Evolutionary conservation across 345 rosid species (phyloP).

Genomic region (Rhodomyrtus tomentosa): DNA sequence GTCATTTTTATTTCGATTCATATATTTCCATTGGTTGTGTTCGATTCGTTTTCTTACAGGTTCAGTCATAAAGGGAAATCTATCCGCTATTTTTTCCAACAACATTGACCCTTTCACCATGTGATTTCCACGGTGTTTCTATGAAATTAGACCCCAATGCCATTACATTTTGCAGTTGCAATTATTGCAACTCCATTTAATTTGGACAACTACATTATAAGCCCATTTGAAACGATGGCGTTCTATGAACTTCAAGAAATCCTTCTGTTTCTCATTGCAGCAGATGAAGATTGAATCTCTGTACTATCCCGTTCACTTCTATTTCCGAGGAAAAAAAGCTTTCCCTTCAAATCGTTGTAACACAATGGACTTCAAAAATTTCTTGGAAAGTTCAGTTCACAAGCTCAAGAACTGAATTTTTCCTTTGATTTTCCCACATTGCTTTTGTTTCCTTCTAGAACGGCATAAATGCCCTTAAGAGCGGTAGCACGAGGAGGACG

Average conservation of each 20-base stretch:
- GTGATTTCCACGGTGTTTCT: neutral
- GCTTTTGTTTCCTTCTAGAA: neutral
- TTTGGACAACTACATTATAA: neutral
- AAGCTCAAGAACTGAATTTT: neutral
- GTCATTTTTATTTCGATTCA: no score
- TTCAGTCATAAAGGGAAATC: no score
- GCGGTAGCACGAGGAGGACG: conserved; percentile 39
- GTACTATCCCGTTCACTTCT: neutral
- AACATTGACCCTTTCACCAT: neutral
- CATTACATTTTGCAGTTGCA: neutral
- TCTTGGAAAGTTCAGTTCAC: neutral
- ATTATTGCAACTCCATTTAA: neutral
- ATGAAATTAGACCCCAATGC: neutral
- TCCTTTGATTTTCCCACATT: neutral
- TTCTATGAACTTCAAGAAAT: neutral
- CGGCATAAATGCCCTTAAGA: neutral
- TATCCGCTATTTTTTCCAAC: no score
- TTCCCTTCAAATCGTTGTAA: neutral
- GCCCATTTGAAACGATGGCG: neutral
- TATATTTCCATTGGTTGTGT: no score
- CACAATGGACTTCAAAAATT: neutral
- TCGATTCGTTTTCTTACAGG: no score
- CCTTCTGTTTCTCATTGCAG: neutral
- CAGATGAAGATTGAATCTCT: neutral
- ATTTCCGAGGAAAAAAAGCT: neutral